Percentiles rank a stretch among this genome's conserved stretches.
Evolutionary conservation across 1,284 basidiomycete genomes (phyloP).

Genomic region (Heterobasidion parviporum): DNA sequence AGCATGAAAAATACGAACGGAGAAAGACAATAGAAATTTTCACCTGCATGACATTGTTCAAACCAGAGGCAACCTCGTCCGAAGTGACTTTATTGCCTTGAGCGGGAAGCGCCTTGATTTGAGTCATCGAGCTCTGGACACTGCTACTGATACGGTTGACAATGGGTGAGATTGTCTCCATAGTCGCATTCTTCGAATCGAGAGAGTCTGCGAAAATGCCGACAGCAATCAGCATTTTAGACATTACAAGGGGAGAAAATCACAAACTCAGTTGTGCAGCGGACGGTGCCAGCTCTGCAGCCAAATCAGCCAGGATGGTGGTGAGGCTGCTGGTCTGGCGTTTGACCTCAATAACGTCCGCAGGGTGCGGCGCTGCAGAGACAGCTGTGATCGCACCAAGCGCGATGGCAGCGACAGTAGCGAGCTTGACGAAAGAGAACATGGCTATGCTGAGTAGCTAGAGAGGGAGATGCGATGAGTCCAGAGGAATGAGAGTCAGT

Average conservation of each 20-base stretch:
- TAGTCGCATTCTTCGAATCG: not conserved
- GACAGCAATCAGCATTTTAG: not conserved
- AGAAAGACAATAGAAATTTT: not conserved
- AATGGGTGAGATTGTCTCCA: not conserved
- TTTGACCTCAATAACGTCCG: slow-evolving; percentile 1
- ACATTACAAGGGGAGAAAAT: not conserved
- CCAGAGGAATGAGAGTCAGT: too few species aligned
- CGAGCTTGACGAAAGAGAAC: slow-evolving; percentile 2
- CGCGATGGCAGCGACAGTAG: slow-evolving; percentile 11
- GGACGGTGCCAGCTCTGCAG: not conserved
- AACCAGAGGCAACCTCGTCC: not conserved
- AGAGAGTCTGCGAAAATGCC: not conserved
- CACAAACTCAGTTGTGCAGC: not conserved
- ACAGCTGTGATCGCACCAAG: slow-evolving; percentile 14
- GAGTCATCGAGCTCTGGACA: not conserved
- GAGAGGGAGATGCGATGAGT: too few species aligned
- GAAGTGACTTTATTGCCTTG: not conserved
- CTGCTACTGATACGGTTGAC: not conserved
- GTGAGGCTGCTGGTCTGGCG: not conserved
- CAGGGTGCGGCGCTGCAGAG: slow-evolving; percentile 10
- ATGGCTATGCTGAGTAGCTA: not conserved
- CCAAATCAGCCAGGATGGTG: not conserved
- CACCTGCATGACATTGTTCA: not conserved
- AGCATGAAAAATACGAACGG: not conserved
- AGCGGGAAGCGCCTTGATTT: not conserved